phyloP scores from a whole-genome alignment of 108 stramenopile species.

The Skeletonema potamos region DNA sequence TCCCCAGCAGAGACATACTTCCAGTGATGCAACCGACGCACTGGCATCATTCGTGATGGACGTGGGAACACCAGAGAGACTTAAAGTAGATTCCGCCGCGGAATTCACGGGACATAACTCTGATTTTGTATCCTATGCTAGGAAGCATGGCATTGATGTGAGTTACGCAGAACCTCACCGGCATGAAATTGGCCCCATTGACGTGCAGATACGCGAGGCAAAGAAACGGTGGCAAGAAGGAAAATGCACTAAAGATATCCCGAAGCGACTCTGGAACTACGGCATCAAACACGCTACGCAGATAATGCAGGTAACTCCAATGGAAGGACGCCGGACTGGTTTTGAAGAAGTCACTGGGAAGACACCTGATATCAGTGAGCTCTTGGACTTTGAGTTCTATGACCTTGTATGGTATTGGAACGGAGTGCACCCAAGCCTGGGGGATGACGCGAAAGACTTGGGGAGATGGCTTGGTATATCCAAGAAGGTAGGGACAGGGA shows the following conservation, averaged over 20 bases:
- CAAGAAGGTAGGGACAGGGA: slow-evolving; percentile 17
- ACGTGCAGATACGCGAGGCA: slow-evolving; percentile 9
- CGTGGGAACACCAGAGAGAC: not conserved
- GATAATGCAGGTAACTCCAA: slow-evolving; percentile 10
- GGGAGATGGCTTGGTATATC: slow-evolving; percentile 8
- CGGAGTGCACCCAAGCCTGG: slow-evolving; percentile 5
- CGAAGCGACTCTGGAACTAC: slow-evolving; percentile 28
- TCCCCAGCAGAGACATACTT: not conserved
- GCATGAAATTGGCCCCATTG: not conserved
- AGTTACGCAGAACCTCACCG: not conserved
- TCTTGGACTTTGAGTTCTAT: slow-evolving; percentile 47
- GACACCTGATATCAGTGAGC: slow-evolving; percentile 45
- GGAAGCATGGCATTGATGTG: not conserved
- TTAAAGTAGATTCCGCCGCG: not conserved
- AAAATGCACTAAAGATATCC: slow-evolving; percentile 5
- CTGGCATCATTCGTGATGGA: not conserved
- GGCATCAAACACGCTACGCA: slow-evolving; percentile 11
- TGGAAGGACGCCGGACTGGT: not conserved
- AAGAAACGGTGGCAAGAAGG: slow-evolving; percentile 1
- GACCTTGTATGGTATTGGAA: slow-evolving; percentile 38
- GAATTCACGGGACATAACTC: not conserved
- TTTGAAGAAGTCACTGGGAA: slow-evolving; percentile 31
- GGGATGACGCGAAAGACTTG: not conserved
- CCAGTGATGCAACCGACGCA: not conserved
- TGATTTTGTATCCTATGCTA: not conserved